Conservation (phyloP, 495 filamentous ascomycete genomes). For the Hypoxylon subgilvum region DNA sequence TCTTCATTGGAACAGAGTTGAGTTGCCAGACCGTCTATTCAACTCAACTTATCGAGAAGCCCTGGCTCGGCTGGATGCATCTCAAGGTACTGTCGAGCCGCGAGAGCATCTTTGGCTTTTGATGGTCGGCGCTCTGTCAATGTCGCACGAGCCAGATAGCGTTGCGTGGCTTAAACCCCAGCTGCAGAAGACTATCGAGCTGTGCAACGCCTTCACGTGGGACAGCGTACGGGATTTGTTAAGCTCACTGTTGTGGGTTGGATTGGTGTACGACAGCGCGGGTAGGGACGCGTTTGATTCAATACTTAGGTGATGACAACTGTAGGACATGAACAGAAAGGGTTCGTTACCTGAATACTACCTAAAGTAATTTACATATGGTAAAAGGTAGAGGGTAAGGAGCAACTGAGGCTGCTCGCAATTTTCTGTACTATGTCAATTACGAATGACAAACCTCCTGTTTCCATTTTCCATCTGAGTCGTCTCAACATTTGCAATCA, state of each 20-base stretch:
- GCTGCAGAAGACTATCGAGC: constrained; percentile 30
- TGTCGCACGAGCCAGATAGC: constrained; percentile 35
- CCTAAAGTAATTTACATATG: too few species aligned
- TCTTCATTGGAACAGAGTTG: constrained; percentile 45
- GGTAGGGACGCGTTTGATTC: constrained; percentile 33
- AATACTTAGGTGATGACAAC: too few species aligned
- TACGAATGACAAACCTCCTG: too few species aligned
- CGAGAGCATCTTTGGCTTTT: constrained; percentile 46
- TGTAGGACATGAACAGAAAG: too few species aligned
- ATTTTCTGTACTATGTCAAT: too few species aligned
- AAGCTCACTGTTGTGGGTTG: constrained; percentile 45
- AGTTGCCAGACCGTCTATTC: constrained; percentile 39
- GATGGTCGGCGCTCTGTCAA: constrained; percentile 43
- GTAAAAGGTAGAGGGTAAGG: too few species aligned
- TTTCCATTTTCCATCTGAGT: too few species aligned
- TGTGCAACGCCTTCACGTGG: constrained; percentile 38
- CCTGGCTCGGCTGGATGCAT: constrained; percentile 5
- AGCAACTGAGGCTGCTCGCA: too few species aligned
- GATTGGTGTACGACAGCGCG: constrained; percentile 42
- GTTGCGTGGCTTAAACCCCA: constrained; percentile 40
- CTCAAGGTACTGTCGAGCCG: not conserved
- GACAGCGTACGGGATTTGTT: constrained; percentile 35
- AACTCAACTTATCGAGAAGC: constrained; percentile 6
- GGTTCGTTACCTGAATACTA: too few species aligned
- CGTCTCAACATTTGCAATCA: too few species aligned